Evolutionary conservation across 2,329 filamentous ascomycete genomes (phyloP), one percentile per base, ranked within the genome.

Genomic region (Talaromyces albobiverticillius): DNA sequence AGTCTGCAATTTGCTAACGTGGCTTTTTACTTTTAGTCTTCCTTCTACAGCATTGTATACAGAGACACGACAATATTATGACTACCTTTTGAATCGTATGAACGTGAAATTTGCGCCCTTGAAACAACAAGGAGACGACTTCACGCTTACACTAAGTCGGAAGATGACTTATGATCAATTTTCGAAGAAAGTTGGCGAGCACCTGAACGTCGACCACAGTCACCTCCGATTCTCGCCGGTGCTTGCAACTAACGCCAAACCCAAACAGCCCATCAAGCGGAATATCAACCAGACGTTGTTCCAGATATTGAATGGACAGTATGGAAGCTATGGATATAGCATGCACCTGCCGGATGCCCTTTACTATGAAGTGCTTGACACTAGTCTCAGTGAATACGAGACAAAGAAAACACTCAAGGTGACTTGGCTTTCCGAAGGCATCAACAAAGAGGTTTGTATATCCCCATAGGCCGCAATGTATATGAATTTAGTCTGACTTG

Each of bases 201-300:
- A 88, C 55, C 76, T 99, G 16, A 80, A 83, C 5, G 84, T 92
- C 2, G 87, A 94, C 6, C 82, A 89, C 1, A 96, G 90, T 3
- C 91, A 99, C 71, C 74, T 99, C 43, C 89, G 94, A 38, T 95
- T 99, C 70, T 94, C 89, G 63, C 95, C 92, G 0, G 87, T 96
- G 56, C 90, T 92, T 64, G 78, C 82, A 14, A 83, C 82, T 20
- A 89, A 83, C 14, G 88, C 88, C 50, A 91, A 90, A 63, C 85
- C 92, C 2, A 93, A 95, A 66, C 72, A 80, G 8, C 78, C 87
- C 2, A 84, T 99, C 29, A 92, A 94, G 73, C 87, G 90, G 68
- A 83, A 69, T 69, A 80, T 68, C 82, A 71, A 83, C 57, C 82
- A 87, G 55, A 95, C 81, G n/a, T 77, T 99, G 11, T 81, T 82